phyloP scores from a whole-genome alignment of 208 protist genomes.

The Acanthamoeba triangularis region DNA sequence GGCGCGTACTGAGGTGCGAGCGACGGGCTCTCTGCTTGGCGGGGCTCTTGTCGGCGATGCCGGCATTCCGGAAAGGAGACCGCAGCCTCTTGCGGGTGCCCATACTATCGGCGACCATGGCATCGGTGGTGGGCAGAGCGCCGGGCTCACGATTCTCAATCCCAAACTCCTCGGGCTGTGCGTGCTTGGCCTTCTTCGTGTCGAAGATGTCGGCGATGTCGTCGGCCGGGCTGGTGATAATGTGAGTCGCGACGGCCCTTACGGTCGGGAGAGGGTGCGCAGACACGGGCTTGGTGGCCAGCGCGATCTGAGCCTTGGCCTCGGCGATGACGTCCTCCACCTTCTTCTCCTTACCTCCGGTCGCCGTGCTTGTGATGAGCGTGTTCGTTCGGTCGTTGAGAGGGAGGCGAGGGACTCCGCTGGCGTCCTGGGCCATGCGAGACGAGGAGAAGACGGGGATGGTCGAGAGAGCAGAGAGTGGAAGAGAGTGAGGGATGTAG shows the following conservation, averaged over 20 bases:
- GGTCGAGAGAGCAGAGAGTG: constrained; percentile 30
- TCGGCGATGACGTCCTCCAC: constrained; percentile 55
- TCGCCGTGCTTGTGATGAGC: not conserved
- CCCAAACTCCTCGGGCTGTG: not conserved
- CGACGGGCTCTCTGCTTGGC: constrained; percentile 26
- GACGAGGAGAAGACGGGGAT: constrained; percentile 34
- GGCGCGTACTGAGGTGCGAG: not conserved
- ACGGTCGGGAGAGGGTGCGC: not conserved
- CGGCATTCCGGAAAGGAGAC: constrained; percentile 31
- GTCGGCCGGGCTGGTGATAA: constrained; percentile 1
- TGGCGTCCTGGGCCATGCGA: not conserved
- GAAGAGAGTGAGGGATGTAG: constrained; percentile 34
- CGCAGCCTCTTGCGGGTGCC: constrained; percentile 48
- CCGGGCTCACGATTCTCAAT: not conserved
- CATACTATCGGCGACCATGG: not conserved
- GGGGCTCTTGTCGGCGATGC: not conserved
- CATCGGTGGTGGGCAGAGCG: not conserved
- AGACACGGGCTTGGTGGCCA: not conserved
- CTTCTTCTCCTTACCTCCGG: constrained; percentile 16
- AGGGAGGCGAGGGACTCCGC: not conserved
- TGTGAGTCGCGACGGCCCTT: not conserved
- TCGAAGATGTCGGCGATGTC: constrained; percentile 31
- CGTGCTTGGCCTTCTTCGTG: not conserved
- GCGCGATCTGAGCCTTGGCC: constrained; percentile 22
- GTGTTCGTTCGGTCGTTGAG: constrained; percentile 46